Evolutionary conservation across 176 grass and related monocot genomes (phyloP), one percentile per base, ranked within the genome.

Genomic region (Avena eriantha): DNA sequence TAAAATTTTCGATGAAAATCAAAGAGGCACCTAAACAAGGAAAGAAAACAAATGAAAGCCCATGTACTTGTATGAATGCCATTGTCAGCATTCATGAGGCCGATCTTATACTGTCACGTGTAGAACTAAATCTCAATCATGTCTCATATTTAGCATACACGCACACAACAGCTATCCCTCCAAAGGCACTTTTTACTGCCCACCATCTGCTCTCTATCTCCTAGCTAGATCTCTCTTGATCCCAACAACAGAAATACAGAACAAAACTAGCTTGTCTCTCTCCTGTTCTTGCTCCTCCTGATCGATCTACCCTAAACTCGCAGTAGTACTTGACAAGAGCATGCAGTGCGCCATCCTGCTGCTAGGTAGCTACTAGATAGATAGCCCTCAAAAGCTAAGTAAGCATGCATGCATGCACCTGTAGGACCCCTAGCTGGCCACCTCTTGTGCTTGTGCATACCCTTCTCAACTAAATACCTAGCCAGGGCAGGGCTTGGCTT

Each of bases 391-490:
- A 84, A 90, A 82, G 68, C 79, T 90, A 83, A 70, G 71, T 83
- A 86, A 83, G 90, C 90, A 90, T 90, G 81, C 85, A 86, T 85
- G 90, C 93, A 92, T 92, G 81, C 71, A 82, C 36, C 55, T 67
- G 48, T 69, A 92, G 86, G 84, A 78, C 53, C 73, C 15, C 49
- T 34, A 77, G 26, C 73, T 34, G 73, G 48, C 73, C 73, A 76
- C 69, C 80, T 83, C 84, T 83, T 79, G 89, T 90, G 80, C 57
- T 91, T 82, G 78, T 80, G 65, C 68, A 88, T 95, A 53, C 91
- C 79, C 84, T 83, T 90, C 87, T 91, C 86, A 96, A 96, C 92
- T 90, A 94, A 92, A 96, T 89, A 90, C 70, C 78, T 54, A 60
- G 87, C 48, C 79, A 92, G 73, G 84, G 55, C 82, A 92, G 84